A percentile compares a stretch with the other conserved stretches of the same genome.
phyloP scores from a whole-genome alignment of 352 stramenopile species.

The Phytophthora quininea region DNA sequence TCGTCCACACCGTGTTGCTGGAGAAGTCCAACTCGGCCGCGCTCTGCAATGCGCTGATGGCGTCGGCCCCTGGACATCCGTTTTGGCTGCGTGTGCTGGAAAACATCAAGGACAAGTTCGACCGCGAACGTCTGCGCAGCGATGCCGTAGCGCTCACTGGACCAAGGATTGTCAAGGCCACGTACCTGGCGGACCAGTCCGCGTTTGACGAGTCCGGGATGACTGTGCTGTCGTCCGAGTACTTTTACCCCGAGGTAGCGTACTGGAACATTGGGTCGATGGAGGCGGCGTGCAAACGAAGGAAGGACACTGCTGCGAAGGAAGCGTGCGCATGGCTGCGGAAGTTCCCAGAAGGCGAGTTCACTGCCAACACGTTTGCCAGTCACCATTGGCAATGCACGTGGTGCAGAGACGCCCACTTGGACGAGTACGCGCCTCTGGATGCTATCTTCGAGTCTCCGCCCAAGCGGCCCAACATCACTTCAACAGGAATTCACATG shows the following conservation, averaged over 20 bases:
- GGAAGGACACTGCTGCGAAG: constrained; percentile 24
- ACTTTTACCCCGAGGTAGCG: constrained; percentile 62
- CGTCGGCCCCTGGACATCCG: constrained; percentile 46
- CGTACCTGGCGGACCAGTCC: constrained; percentile 27
- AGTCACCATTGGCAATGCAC: constrained; percentile 69
- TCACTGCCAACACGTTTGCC: constrained; percentile 49
- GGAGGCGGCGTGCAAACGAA: constrained; percentile 27
- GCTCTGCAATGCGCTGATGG: constrained; percentile 69
- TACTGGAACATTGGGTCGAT: constrained; percentile 57
- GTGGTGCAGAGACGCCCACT: constrained; percentile 48
- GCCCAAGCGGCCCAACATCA: constrained; percentile 26
- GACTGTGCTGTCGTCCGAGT: constrained; percentile 43
- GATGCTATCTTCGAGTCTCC: constrained; percentile 28
- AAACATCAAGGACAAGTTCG: constrained; percentile 50
- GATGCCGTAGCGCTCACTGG: constrained; percentile 56
- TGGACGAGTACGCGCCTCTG: constrained; percentile 33
- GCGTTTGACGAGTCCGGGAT: constrained; percentile 13
- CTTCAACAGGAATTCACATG: constrained; percentile 22
- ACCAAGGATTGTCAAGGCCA: constrained; percentile 53
- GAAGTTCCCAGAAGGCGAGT: constrained; percentile 48
- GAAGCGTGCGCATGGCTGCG: constrained; percentile 48
- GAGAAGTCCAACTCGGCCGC: constrained; percentile 34
- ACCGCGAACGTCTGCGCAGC: constrained; percentile 22
- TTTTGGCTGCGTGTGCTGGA: constrained; percentile 63
- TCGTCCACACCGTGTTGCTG: constrained; percentile 51